Evolutionary conservation across 768 basidiomycete species (phyloP), one percentile per base, ranked within the genome.

Genomic region (Postia placenta): DNA sequence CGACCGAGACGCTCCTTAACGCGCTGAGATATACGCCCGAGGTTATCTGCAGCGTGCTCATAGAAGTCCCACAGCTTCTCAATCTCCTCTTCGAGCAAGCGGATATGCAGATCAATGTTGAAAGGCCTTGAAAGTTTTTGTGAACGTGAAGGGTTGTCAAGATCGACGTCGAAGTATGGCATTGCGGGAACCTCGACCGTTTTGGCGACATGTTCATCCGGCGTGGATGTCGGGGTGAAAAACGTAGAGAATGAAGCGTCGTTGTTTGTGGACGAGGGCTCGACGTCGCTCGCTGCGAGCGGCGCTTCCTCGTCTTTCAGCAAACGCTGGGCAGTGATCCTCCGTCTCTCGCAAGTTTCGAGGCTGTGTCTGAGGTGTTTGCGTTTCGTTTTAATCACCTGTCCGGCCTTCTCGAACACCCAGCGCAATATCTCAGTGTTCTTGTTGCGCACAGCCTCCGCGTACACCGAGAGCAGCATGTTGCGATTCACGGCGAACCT

Each of bases 1-100:
- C 88, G 78, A 7, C 85, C 85, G n/a, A 89, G 66, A 25, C 78
- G 72, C 66, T 90, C 86, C 65, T 87, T 87, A n/a, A 80, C 49
- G 15, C 87, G 76, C 53, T 83, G 78, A 2, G 69, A 68, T 15
- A 70, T 77, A 9, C 85, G 78, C 4, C 68, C 74, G 5, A 79
- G 53, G 2, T 75, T 65, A n/a, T 66, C 64, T 11, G 63, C 61
- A 11, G 81, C 63, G 26, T 67, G 70, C 2, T 60, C 53, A 30
- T 69, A 61, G 45, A 88, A 71, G 2, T 63, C 56, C 45, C 69
- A 62, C 20, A 90, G 67, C 50, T 79, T 73, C 17, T 57, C 53
- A 35, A 82, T 56, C 53, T 85, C 85, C 17, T 74, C 76, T 49
- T 69, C 55, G 24, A 89, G 70, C 42, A 89, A 63, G 11, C 55